These are phyloP conservation scores for Calocera viscosa DNA, from an alignment of 768 basidiomycete genomes.

Conservation along the genomic window DNA sequence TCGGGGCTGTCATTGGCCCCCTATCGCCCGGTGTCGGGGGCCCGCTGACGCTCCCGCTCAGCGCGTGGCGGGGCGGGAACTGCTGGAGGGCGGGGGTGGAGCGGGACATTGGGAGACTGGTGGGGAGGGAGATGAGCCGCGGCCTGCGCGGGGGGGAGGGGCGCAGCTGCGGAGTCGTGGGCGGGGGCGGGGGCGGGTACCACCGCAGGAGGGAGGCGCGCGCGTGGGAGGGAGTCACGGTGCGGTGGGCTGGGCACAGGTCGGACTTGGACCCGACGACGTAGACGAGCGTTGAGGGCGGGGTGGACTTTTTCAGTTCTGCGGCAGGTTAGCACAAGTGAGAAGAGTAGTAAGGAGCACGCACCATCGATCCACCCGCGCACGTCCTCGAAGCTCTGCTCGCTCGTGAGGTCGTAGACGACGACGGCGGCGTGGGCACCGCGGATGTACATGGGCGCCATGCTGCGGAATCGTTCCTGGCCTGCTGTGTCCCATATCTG, in stretches of 20 bases:
- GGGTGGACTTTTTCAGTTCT: slow-evolving; percentile 83
- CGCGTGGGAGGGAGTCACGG: slow-evolving; percentile 48
- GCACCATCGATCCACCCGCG: slow-evolving; percentile 78
- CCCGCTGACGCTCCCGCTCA: slow-evolving; percentile 8
- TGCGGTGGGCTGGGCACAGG: slow-evolving; percentile 17
- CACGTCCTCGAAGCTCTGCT: slow-evolving; percentile 77
- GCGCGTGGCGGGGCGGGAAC: background rate
- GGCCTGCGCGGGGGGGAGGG: slow-evolving; percentile 43
- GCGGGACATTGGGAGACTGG: slow-evolving; percentile 4
- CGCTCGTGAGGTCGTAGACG: slow-evolving; percentile 90
- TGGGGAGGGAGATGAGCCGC: background rate
- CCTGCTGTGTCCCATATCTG: slow-evolving; percentile 23
- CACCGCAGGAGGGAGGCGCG: slow-evolving; percentile 73
- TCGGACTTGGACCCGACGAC: slow-evolving; percentile 76
- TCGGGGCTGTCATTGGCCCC: background rate
- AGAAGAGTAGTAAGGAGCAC: slow-evolving; percentile 16
- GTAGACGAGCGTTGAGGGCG: slow-evolving; percentile 77
- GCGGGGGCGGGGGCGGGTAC: slow-evolving; percentile 70
- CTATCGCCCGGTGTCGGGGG: slow-evolving; percentile 2
- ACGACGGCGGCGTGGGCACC: slow-evolving; percentile 89
- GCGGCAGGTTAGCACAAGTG: slow-evolving; percentile 13
- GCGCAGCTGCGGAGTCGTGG: slow-evolving; percentile 37
- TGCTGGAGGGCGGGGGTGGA: background rate
- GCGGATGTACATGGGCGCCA: slow-evolving; percentile 96
- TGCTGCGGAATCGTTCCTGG: slow-evolving; percentile 14